Percentiles rank a stretch among this genome's conserved stretches.
These are phyloP conservation scores for Nissolia schottii DNA, from an alignment of 306 rosid species.

Conservation along the genomic window DNA sequence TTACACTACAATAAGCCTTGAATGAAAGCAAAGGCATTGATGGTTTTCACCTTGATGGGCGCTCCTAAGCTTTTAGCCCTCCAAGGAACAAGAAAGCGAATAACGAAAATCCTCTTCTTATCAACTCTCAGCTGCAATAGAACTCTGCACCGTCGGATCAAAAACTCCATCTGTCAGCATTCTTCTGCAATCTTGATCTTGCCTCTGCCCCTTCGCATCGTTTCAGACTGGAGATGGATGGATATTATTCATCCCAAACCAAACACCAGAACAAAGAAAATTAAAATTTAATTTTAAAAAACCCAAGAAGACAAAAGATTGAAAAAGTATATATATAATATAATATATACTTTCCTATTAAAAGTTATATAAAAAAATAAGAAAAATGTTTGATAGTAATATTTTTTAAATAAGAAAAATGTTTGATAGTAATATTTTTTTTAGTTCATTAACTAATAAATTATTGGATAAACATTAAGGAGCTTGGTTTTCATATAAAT, in stretches of 20 bases:
- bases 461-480: too few relatives aligned
- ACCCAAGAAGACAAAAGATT: background rate
- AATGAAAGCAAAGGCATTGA: background rate
- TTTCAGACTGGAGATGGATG: background rate
- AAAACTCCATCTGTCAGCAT: slow-evolving; percentile 4
- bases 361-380: too few relatives aligned
- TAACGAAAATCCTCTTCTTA: slow-evolving; percentile 8
- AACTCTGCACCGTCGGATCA: slow-evolving; percentile 42
- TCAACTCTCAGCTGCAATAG: slow-evolving; percentile 22
- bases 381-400: too few relatives aligned
- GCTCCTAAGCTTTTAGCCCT: slow-evolving; percentile 1
- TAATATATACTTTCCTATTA: background rate
- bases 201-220: background rate
- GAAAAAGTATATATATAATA: too few relatives aligned
- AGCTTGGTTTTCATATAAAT: too few relatives aligned
- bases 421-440: too few relatives aligned
- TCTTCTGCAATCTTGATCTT: background rate
- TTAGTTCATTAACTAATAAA: too few relatives aligned
- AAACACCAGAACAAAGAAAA: background rate
- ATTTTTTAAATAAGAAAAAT: too few relatives aligned
- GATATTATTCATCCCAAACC: background rate
- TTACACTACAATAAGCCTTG: background rate
- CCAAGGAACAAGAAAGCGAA: background rate
- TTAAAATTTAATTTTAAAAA: background rate
- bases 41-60: slow-evolving; percentile 12